Conservation (phyloP, 106 monocot genomes). For the Posidonia australis region DNA sequence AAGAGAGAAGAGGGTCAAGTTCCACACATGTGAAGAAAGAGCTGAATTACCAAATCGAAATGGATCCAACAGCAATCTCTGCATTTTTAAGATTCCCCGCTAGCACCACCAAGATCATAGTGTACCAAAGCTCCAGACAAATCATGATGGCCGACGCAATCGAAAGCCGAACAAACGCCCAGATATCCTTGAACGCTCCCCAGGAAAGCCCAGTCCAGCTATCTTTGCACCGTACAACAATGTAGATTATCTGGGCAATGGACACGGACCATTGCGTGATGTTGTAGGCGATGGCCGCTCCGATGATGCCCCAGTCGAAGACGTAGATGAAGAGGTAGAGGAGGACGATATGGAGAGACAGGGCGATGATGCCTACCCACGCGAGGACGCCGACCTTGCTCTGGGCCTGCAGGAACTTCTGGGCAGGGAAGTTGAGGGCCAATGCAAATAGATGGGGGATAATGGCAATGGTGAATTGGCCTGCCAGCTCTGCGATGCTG, state of each 20-base stretch:
- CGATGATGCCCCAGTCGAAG: slow-evolving; percentile 43
- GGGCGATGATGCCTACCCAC: slow-evolving; percentile 39
- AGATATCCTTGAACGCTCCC: slow-evolving; percentile 48
- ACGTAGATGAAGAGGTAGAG: slow-evolving; percentile 46
- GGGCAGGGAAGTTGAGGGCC: slow-evolving; percentile 58
- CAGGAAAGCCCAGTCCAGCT: slow-evolving; percentile 62
- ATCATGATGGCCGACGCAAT: slow-evolving; percentile 77
- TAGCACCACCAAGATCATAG: slow-evolving; percentile 69
- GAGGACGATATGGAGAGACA: slow-evolving; percentile 33
- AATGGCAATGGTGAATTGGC: slow-evolving; percentile 37
- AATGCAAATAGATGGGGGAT: slow-evolving; percentile 67
- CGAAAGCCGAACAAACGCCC: slow-evolving; percentile 67
- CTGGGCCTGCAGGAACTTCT: slow-evolving; percentile 88
- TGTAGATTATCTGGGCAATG: slow-evolving; percentile 35
- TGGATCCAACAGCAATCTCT: slow-evolving; percentile 62
- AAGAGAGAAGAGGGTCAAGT: too few species aligned
- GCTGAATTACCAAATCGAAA: slow-evolving; percentile 94
- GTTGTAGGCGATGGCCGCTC: slow-evolving; percentile 51
- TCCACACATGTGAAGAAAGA: too few species aligned
- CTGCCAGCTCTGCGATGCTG: slow-evolving; percentile 40
- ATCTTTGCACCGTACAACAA: slow-evolving; percentile 49
- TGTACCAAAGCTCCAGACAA: slow-evolving; percentile 81
- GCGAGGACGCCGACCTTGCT: slow-evolving; percentile 51
- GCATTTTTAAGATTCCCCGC: slow-evolving; percentile 60
- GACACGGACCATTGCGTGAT: slow-evolving; percentile 37